phyloP scores from a whole-genome alignment of 345 rosid genomes.

The Gossypioides kirkii region DNA sequence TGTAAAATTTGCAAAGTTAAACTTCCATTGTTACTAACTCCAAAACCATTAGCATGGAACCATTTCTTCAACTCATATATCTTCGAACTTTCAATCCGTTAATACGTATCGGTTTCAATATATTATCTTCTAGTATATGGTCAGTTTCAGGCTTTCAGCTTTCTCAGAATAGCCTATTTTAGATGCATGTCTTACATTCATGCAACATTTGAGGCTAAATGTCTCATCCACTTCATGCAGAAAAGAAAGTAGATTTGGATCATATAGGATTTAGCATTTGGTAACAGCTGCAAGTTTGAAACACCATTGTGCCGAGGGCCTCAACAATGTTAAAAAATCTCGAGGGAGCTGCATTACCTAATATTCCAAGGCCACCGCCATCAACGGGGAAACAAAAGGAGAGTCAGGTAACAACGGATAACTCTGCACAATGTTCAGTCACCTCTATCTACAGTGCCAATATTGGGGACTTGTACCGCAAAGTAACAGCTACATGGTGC shows the following conservation, averaged over 20 bases:
- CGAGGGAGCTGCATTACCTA: slow-evolving; percentile 10
- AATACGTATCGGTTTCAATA: not conserved
- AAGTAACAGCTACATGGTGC: slow-evolving; percentile 52
- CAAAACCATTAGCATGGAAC: slow-evolving; percentile 11
- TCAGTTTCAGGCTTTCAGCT: not conserved
- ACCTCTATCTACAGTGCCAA: slow-evolving; percentile 44
- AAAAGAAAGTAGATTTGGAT: not conserved
- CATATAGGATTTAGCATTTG: not conserved
- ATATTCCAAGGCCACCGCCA: slow-evolving; percentile 17
- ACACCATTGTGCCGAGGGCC: slow-evolving; percentile 5
- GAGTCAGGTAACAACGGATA: slow-evolving; percentile 16
- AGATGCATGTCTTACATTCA: not conserved
- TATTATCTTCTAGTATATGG: not conserved
- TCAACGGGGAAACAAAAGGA: slow-evolving; percentile 20
- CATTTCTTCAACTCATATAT: slow-evolving; percentile 5
- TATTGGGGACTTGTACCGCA: slow-evolving; percentile 32
- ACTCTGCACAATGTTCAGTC: slow-evolving; percentile 29
- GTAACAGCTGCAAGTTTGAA: not conserved
- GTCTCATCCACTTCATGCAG: not conserved
- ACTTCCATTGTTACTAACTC: not conserved
- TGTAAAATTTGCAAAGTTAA: not conserved
- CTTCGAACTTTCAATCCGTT: not conserved
- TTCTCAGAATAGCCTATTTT: not conserved
- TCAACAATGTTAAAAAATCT: slow-evolving; percentile 17
- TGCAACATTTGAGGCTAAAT: not conserved